Evolutionary conservation across 1,284 basidiomycete species (phyloP).

Genomic region (Leccinum pallidistipes): DNA sequence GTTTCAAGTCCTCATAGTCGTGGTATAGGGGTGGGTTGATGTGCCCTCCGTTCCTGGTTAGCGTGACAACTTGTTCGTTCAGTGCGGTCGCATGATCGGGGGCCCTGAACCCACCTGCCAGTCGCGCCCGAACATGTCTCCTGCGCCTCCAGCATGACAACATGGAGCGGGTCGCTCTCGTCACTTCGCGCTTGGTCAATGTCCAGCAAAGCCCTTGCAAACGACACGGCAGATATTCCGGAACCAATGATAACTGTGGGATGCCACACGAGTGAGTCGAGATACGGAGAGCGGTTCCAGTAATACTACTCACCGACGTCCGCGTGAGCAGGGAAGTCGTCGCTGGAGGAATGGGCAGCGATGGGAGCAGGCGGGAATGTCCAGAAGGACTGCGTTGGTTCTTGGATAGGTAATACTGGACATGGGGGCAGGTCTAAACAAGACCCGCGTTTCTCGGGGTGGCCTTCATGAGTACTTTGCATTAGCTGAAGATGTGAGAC

Average conservation of each 20-base stretch:
- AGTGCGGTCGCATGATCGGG: not conserved
- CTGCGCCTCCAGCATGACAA: constrained; percentile 51
- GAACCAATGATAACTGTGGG: constrained; percentile 48
- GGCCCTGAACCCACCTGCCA: constrained; percentile 39
- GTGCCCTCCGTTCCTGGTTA: constrained; percentile 66
- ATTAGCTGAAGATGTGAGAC: constrained; percentile 13
- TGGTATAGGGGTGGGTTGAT: constrained; percentile 62
- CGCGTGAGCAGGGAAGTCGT: constrained; percentile 37
- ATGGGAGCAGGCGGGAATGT: constrained; percentile 42
- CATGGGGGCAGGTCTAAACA: not conserved
- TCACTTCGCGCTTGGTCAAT: constrained; percentile 21
- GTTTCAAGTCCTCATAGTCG: constrained; percentile 55
- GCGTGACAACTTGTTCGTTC: not conserved
- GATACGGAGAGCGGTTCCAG: not conserved
- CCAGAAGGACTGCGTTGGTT: constrained; percentile 48
- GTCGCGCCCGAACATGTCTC: constrained; percentile 53
- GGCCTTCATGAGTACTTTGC: not conserved
- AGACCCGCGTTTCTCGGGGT: constrained; percentile 4
- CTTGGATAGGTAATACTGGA: constrained; percentile 40
- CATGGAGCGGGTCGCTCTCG: constrained; percentile 24
- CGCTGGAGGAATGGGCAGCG: constrained; percentile 27
- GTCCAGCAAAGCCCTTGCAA: constrained; percentile 42
- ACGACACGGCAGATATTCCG: constrained; percentile 49
- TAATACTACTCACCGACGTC: constrained; percentile 36
- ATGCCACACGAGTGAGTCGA: not conserved